Conservation (phyloP, 2,329 filamentous ascomycete species). For the Orbilia brochopaga region DNA sequence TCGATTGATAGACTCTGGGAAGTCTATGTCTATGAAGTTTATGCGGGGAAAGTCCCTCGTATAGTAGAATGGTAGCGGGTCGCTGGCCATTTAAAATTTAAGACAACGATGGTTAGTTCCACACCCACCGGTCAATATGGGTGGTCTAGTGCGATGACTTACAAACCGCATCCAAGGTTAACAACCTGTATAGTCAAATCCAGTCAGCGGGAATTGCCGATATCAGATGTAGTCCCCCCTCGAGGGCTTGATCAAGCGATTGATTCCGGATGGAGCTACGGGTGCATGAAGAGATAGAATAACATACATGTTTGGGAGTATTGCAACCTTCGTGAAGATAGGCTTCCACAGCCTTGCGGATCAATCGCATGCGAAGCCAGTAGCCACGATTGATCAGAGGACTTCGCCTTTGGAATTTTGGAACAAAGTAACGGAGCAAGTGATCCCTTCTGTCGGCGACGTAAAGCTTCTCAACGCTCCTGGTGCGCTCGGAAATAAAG, state of each 20-base stretch:
- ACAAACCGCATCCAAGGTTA: slow-evolving; percentile 91
- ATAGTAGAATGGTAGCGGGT: slow-evolving; percentile 39
- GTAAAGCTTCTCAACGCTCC: slow-evolving; percentile 86
- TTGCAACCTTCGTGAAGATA: slow-evolving; percentile 68
- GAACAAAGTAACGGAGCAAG: slow-evolving; percentile 86
- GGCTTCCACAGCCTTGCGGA: slow-evolving; percentile 74
- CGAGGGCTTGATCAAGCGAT: too few species aligned
- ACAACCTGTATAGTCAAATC: slow-evolving; percentile 62
- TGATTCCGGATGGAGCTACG: background rate
- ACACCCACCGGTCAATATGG: too few species aligned
- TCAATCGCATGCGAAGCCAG: slow-evolving; percentile 80
- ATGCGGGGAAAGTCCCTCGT: slow-evolving; percentile 84
- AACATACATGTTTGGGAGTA: slow-evolving; percentile 59
- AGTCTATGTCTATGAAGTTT: slow-evolving; percentile 85
- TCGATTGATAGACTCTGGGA: slow-evolving; percentile 75
- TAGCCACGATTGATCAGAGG: slow-evolving; percentile 91
- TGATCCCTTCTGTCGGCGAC: slow-evolving; percentile 71
- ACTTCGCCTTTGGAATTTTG: slow-evolving; percentile 79
- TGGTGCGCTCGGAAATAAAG: background rate
- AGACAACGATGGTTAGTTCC: too few species aligned
- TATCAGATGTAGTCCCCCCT: too few species aligned
- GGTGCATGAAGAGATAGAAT: background rate
- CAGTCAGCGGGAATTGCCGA: too few species aligned
- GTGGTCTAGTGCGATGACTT: slow-evolving; percentile 62
- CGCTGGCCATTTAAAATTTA: too few species aligned